Evolutionary conservation across 129 eudicot species (phyloP), one percentile per base, ranked within the genome.

Genomic region (Flaveria robusta): DNA sequence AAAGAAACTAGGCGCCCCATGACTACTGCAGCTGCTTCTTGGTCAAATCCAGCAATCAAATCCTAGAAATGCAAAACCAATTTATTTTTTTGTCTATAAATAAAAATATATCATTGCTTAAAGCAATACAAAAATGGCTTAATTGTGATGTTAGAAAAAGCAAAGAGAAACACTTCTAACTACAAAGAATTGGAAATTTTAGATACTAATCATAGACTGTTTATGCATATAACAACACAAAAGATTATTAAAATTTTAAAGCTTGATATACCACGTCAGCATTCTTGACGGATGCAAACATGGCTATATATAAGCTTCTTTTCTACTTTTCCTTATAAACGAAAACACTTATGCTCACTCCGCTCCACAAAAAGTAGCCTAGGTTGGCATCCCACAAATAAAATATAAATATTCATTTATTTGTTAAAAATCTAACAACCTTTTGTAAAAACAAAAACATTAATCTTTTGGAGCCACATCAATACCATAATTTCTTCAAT

Each of bases 21-120:
- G 75, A 92, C 97, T 63, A 87, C 99, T 68, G 93, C 96, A 62
- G 97, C 99, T 77, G 99, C 94, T 86, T 91, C 99, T 94, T 94
- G 99, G 79, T 94, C 99, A 88, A 94, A 94, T 75, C 99, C 99
- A 52, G 97, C 87, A 81, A 94, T 74, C 62, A 94, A 73, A 52
- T 91, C 99, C 99, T 91, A 83, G 47, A 88, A 74, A 80, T 65
- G 34, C 20, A 63, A 41, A 81, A 49, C 41, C 58, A 80, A 73
- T 16, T 70, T 12, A 14, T 31, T 60, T 51, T 76, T 68, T 63
- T 52, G 64, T 64, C 65, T 56, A n/a, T 72, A 20, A 4, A 60
- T 62, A 60, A 22, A 41, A 50, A 2, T 19, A 75, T 19, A 45
- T 39, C 47, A 23, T 31, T 27, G 43, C 18, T 27, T 54, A 41